Evolutionary conservation across 2,329 filamentous ascomycete species (phyloP).

Genomic region (Anthostomella pinea): DNA sequence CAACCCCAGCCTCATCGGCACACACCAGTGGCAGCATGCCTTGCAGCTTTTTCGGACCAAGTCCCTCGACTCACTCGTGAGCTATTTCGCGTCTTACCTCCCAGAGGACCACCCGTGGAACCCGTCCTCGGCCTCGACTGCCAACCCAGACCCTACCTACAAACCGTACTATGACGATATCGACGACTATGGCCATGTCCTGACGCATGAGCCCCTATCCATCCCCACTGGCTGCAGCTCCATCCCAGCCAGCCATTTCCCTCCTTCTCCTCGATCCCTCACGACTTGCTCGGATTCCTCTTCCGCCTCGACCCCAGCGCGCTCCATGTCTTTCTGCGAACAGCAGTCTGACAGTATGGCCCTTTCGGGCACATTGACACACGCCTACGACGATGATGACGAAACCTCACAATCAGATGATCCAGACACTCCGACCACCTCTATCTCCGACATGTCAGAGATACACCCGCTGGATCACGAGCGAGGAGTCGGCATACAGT

Average conservation of each 20-base stretch:
- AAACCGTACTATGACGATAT: slow-evolving; percentile 40
- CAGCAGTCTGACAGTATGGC: slow-evolving; percentile 43
- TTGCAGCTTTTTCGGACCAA: slow-evolving; percentile 58
- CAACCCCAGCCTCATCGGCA: slow-evolving; percentile 57
- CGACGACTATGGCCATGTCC: slow-evolving; percentile 36
- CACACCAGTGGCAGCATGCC: slow-evolving; percentile 57
- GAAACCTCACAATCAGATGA: slow-evolving; percentile 44
- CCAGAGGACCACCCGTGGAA: slow-evolving; percentile 49
- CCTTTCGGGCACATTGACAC: slow-evolving; percentile 31
- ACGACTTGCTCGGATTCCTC: slow-evolving; percentile 45
- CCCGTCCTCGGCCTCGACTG: too few relatives aligned
- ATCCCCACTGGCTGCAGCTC: slow-evolving; percentile 25
- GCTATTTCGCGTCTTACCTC: slow-evolving; percentile 59
- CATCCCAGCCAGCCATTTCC: slow-evolving; percentile 33
- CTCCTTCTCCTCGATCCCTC: slow-evolving; percentile 49
- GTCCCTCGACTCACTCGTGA: slow-evolving; percentile 58
- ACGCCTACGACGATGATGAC: slow-evolving; percentile 42
- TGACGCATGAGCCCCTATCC: slow-evolving; percentile 45
- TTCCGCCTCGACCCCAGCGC: slow-evolving; percentile 41
- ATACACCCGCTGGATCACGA: slow-evolving; percentile 34
- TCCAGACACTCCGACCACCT: slow-evolving; percentile 42
- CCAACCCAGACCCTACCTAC: slow-evolving; percentile 29
- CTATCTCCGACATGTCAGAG: slow-evolving; percentile 46
- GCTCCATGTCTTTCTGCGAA: slow-evolving; percentile 52
- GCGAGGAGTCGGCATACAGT: slow-evolving; percentile 29